Evolutionary conservation across 164 flowering plant species (phyloP), one percentile per base, ranked within the genome.

Genomic region (Tinospora cordifolia): DNA sequence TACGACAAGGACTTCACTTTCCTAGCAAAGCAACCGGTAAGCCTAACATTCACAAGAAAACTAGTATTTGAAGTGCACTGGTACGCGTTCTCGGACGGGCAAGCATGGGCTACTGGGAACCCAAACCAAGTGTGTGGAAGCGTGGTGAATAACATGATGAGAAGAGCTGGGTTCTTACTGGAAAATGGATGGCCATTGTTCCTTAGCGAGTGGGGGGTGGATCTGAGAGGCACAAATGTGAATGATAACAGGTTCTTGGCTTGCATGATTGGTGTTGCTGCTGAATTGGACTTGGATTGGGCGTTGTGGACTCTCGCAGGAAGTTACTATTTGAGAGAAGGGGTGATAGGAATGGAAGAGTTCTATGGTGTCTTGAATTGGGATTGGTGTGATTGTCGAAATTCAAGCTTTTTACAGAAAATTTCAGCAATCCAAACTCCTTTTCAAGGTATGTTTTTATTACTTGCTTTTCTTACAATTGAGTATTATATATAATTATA

Each of bases 261-360:
- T 46, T 91, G 97, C 83, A 87, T 93, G 68, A 30, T 84, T 67
- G 88, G 87, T 21, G 71, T 80, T 75, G 89, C 87, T 22, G 95
- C 94, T 59, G 92, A 89, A 19, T 71, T 79, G 65, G 98, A 93
- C 75, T 40, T 85, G 65, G 98, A 93, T 68, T 93, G 88, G 87
- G 94, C 97, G 0, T 13, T 83, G 25, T 91, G 98, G 95, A 74
- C 90, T 3, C 74, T 91, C 8, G 83, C 57, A 21, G 98, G 98
- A 62, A 93, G 93, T 69, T 88, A 89, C 68, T 87, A 88, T 65
- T 47, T 84, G 62, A 87, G 92, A 69, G 74, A 89, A 81, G 96
- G 97, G 39, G 81, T 78, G 0, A 21, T 83, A 58, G 97, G 85
- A 8, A 9, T 74, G 70, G 83, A 86, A 22, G 97, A 93, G 73